Conservation (phyloP, 805 yeast genomes). For the Kodamaea neixiangensis region DNA sequence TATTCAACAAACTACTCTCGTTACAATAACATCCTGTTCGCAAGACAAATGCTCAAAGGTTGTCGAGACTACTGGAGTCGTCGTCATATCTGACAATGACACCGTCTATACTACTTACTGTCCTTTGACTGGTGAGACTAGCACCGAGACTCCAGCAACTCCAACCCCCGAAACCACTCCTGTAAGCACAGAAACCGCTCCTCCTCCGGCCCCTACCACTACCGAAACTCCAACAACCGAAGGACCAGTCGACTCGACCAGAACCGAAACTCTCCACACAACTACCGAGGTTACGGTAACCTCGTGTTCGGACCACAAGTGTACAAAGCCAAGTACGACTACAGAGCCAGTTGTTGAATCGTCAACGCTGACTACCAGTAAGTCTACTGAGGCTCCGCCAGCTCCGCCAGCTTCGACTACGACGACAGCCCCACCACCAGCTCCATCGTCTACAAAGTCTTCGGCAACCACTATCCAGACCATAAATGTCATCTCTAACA, state of each 20-base stretch:
- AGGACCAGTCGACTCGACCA: neutral
- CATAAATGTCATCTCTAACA: constrained; percentile 43
- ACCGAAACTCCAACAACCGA: neutral
- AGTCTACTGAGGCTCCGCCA: constrained; percentile 3
- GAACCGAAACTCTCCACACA: constrained; percentile 2
- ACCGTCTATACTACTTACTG: constrained; percentile 17
- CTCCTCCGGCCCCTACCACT: neutral
- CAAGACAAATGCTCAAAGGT: constrained; percentile 30
- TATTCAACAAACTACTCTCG: constrained; percentile 24
- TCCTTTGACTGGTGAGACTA: constrained; percentile 18
- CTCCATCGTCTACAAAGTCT: constrained; percentile 7
- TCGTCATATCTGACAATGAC: constrained; percentile 16
- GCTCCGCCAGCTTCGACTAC: constrained; percentile 9
- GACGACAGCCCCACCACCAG: constrained; percentile 11
- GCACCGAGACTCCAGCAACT: constrained; percentile 4
- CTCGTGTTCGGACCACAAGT: constrained; percentile 28
- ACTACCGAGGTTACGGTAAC: constrained; percentile 23
- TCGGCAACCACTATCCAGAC: constrained; percentile 19
- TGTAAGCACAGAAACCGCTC: constrained; percentile 4
- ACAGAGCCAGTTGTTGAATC: constrained; percentile 6
- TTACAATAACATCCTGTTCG: constrained; percentile 42
- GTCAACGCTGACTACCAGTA: constrained; percentile 7
- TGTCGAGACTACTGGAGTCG: constrained; percentile 36
- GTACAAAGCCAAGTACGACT: constrained; percentile 16
- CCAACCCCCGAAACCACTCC: constrained; percentile 1